Percentiles rank a stretch among this genome's conserved stretches.
Evolutionary conservation across 116 monocot genomes (phyloP).

Genomic region (Posidonia oceanica): DNA sequence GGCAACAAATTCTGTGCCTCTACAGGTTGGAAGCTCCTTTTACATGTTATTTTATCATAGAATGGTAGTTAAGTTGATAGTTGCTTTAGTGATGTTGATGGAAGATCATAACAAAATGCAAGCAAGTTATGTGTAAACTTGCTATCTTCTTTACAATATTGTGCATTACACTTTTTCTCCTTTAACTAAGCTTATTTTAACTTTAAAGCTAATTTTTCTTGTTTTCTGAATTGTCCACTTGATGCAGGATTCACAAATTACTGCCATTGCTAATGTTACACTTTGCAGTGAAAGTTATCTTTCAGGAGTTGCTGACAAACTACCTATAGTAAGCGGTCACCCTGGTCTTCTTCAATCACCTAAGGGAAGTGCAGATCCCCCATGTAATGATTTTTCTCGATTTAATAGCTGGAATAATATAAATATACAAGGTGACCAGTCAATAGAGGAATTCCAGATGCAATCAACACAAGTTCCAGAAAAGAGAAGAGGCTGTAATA

Average conservation of each 20-base stretch:
- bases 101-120: no score
- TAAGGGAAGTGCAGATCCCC: slow-evolving; percentile 39
- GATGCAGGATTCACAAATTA: slow-evolving; percentile 78
- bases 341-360: slow-evolving; percentile 56
- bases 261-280: slow-evolving; percentile 72
- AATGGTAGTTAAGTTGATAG: no score
- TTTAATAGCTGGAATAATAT: slow-evolving; percentile 21
- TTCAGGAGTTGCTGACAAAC: slow-evolving; percentile 50
- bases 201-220: background rate
- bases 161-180: no score
- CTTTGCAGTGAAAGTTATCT: slow-evolving; percentile 48
- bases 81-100: no score
- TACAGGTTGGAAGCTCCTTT: slow-evolving; percentile 38
- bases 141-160: no score
- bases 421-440: slow-evolving; percentile 32
- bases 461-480: no score
- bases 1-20: slow-evolving; percentile 54
- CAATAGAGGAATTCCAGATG: slow-evolving; percentile 31
- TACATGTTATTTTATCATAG: no score
- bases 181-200: no score
- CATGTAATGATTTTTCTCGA: slow-evolving; percentile 27
- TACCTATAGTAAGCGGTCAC: slow-evolving; percentile 63
- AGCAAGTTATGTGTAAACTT: no score
- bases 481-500: slow-evolving; percentile 55
- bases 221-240: background rate